A percentile compares a stretch with the other conserved stretches of the same genome.
Evolutionary conservation across 257 asterid species (phyloP).

Genomic region (Thymus mandschuricus): DNA sequence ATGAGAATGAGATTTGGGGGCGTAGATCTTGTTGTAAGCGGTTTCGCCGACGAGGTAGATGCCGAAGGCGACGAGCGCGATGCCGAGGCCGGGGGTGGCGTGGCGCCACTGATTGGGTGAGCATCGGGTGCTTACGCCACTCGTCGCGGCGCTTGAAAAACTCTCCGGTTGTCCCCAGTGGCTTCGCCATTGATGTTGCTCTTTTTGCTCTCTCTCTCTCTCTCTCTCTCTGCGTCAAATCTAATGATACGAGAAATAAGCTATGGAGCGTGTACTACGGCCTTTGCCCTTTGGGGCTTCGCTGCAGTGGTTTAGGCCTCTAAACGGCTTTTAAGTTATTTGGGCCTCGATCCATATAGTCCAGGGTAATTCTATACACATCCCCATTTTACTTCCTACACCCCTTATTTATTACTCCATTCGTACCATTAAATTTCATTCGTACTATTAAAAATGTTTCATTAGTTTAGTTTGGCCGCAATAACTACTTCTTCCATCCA

Average conservation of each 20-base stretch:
- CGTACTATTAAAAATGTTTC: too few relatives aligned
- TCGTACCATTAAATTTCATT: too few relatives aligned
- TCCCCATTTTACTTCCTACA: too few relatives aligned
- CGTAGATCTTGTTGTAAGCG: conserved; percentile 66
- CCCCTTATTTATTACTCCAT: too few relatives aligned
- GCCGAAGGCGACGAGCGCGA: conserved; percentile 80
- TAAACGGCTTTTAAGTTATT: background rate
- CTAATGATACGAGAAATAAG: conserved; percentile 7
- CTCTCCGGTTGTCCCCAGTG: conserved; percentile 87
- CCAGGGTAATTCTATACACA: too few relatives aligned
- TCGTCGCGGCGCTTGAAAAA: conserved; percentile 89
- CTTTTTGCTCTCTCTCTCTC: background rate
- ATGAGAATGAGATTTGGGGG: conserved; percentile 67
- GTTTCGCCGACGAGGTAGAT: conserved; percentile 69
- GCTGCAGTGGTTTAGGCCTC: conserved; percentile 9
- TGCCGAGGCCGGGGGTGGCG: conserved; percentile 93
- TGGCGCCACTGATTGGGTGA: conserved; percentile 82
- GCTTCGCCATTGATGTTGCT: conserved; percentile 51
- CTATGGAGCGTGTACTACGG: background rate
- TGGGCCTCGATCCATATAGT: background rate
- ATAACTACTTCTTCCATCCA: too few relatives aligned
- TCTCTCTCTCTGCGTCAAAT: background rate
- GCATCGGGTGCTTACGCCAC: conserved; percentile 97
- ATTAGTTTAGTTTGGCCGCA: too few relatives aligned
- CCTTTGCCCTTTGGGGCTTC: background rate